Evolutionary conservation across 176 grass and related monocot species (phyloP), one percentile per base, ranked within the genome.

Genomic region (Raddia distichophylla): DNA sequence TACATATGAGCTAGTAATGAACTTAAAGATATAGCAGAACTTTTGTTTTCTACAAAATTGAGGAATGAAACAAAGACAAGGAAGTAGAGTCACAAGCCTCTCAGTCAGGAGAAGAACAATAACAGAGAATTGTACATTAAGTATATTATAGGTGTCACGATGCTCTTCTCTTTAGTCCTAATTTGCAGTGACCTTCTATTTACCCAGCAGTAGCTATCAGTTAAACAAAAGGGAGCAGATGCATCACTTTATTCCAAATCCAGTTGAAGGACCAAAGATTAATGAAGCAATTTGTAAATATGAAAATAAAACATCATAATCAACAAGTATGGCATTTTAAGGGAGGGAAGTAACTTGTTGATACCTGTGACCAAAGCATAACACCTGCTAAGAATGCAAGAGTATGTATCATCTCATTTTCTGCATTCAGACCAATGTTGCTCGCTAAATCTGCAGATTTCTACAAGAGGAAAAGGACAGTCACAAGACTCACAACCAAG

Each of bases 351-450:
- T 4, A 52, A 74, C 18, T 55, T 55, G 17, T 44, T 32, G 62
- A 56, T 86, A 99, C 97, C 97, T 99, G 93, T 90, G 97, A 99
- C 97, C 97, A 99, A 84, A 99, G 60, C 91, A 93, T 92, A 72
- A 93, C 87, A 90, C 88, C 93, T 71, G 89, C 97, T 78, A 99
- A 87, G 86, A 99, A 99, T n/a, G 89, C 92, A 91, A 99, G 89
- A 17, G 93, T 99, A 67, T 99, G 97, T 70, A 93, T 88, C 85
- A 74, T 95, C 86, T 99, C 91, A 76, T 99, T 93, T 37, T 99
- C 89, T 85, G 87, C 76, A 90, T 99, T 93, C 18, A 99, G 65
- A 49, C 97, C 97, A 72, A 90, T 10, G 14, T 79, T 83, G 4
- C 33, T 79, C 52, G 84, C 89, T 76, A 99, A 67, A 40, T 83